phyloP scores from a whole-genome alignment of 2,329 filamentous ascomycete genomes.

The Parastagonospora nodorum region DNA sequence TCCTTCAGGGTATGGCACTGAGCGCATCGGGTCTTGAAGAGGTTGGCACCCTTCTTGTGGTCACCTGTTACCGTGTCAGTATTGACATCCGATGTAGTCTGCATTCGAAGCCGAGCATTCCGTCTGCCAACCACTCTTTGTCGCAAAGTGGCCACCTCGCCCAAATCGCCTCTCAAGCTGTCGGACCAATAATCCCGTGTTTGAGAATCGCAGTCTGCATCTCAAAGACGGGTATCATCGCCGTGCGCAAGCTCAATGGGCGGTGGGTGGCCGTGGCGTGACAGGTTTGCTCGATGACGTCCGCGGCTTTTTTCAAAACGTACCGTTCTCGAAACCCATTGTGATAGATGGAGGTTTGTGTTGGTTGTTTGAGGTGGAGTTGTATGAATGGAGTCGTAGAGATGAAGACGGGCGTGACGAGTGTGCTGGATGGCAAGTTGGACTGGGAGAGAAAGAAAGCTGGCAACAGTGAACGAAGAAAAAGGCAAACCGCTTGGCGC shows the following conservation, averaged over 20 bases:
- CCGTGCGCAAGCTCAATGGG: conserved; percentile 32
- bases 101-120: conserved; percentile 11
- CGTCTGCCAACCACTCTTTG: conserved; percentile 22
- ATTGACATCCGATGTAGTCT: conserved; percentile 6
- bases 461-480: conserved; percentile 27
- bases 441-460: conserved; percentile 24
- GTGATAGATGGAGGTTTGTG: conserved; percentile 30
- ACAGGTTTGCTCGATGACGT: conserved; percentile 36
- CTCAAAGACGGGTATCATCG: conserved; percentile 8
- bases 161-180: conserved; percentile 15
- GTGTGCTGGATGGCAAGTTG: conserved; percentile 17
- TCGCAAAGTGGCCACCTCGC: conserved; percentile 32
- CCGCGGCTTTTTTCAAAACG: conserved; percentile 30
- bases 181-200: background rate
- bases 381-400: conserved; percentile 20
- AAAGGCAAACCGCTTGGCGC: conserved; percentile 21
- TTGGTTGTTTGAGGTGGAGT: conserved; percentile 17
- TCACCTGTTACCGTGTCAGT: conserved; percentile 67
- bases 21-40: conserved; percentile 98
- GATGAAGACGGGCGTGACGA: conserved; percentile 14
- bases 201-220: conserved; percentile 3
- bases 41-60: conserved; percentile 92
- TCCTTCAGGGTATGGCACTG: conserved; percentile 97
- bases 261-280: conserved; percentile 21
- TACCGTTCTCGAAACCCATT: conserved; percentile 50